phyloP scores from a whole-genome alignment of 2,329 filamentous ascomycete species.

The Fusarium anguioides region DNA sequence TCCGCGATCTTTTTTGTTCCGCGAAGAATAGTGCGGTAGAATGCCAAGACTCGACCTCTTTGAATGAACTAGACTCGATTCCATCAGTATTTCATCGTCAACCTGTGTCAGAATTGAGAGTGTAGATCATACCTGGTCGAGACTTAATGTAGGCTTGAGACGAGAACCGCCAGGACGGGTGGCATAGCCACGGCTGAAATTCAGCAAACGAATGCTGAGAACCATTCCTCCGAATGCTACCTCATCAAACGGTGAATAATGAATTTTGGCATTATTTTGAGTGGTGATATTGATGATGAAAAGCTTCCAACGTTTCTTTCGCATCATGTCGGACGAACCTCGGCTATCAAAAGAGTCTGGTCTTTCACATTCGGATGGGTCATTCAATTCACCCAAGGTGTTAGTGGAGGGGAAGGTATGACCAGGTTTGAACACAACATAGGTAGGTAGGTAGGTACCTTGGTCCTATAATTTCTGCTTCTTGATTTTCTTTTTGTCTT shows the following conservation, averaged over 20 bases:
- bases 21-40: conserved; percentile 69
- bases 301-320: conserved; percentile 29
- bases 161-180: conserved; percentile 46
- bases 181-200: conserved; percentile 51
- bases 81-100: conserved; percentile 16
- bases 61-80: conserved; percentile 65
- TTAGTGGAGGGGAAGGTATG: conserved; percentile 21
- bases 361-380: not conserved
- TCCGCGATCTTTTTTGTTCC: conserved; percentile 65
- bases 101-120: not conserved
- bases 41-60: conserved; percentile 62
- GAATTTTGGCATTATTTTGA: conserved; percentile 14
- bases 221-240: conserved; percentile 44
- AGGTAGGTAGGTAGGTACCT: too few species aligned
- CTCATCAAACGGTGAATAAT: conserved; percentile 28
- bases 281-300: conserved; percentile 24
- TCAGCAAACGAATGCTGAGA: conserved; percentile 43
- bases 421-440: not conserved
- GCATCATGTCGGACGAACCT: conserved; percentile 30
- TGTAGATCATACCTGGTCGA: conserved; percentile 64
- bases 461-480: not conserved
- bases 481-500: not conserved
- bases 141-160: conserved; percentile 58
- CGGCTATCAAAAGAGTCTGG: conserved; percentile 27
- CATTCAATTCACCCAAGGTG: not conserved